A percentile compares a stretch with the other conserved stretches of the same genome.
Evolutionary conservation across 306 rosid genomes (phyloP).

Genomic region (Lathyrus aphaca): DNA sequence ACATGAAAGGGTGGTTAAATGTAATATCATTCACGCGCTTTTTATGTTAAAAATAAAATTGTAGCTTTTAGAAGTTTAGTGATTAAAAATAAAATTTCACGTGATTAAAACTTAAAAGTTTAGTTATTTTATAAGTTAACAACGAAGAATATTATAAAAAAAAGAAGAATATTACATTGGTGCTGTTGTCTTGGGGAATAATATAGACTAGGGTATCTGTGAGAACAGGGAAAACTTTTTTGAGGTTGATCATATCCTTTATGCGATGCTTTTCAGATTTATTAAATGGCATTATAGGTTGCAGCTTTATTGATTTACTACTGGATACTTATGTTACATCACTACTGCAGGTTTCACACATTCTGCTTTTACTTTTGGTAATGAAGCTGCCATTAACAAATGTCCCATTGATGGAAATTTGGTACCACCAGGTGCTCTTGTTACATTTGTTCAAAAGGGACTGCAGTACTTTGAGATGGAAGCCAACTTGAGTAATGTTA

Average conservation of each 20-base stretch:
- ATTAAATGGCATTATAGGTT: constrained; percentile 1
- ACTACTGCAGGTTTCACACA: constrained; percentile 80
- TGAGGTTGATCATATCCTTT: constrained; percentile 16
- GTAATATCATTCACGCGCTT: neutral
- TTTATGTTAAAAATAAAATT: neutral
- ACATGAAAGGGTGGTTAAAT: neutral
- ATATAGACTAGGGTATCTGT: constrained; percentile 28
- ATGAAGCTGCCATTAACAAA: constrained; percentile 91
- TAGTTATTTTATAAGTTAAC: constrained; percentile 15
- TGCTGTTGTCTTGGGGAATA: constrained; percentile 15
- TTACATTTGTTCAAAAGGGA: constrained; percentile 91
- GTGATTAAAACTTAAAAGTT: neutral
- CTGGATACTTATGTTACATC: constrained; percentile 13
- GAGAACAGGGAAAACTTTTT: constrained; percentile 11
- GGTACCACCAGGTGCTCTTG: constrained; percentile 87
- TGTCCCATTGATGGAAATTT: constrained; percentile 83
- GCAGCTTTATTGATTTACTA: constrained; percentile 42
- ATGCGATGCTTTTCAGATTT: constrained; percentile 13
- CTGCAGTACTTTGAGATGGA: constrained; percentile 98
- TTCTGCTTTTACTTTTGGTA: constrained; percentile 92
- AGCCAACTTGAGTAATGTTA: constrained; percentile 95
- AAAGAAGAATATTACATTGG: constrained; percentile 8
- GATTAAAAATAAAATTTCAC: neutral
- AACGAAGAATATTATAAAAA: neutral
- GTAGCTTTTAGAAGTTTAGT: constrained; percentile 11